A percentile compares a stretch with the other conserved stretches of the same genome.
These are phyloP conservation scores for Diaporthe sp. DNA, from an alignment of 2,329 filamentous ascomycete species.

Conservation along the genomic window DNA sequence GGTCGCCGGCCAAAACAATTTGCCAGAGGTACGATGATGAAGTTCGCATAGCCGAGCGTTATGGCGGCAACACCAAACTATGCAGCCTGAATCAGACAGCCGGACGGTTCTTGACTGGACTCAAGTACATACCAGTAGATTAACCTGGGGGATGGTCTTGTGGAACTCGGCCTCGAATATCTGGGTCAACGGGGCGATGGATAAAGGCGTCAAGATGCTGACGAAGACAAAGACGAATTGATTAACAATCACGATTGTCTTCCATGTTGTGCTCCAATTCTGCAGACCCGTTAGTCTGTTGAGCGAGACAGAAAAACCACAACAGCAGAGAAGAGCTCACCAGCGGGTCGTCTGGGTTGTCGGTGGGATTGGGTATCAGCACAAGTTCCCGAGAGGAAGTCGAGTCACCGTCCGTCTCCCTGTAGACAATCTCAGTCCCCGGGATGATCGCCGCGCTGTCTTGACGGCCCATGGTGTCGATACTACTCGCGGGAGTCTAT, in stretches of 20 bases:
- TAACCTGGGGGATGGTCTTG: constrained; percentile 51
- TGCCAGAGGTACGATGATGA: constrained; percentile 51
- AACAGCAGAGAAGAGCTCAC: neutral
- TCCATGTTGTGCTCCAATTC: constrained; percentile 52
- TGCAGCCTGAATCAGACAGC: neutral
- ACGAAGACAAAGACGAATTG: constrained; percentile 53
- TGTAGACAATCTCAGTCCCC: constrained; percentile 28
- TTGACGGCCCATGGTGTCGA: neutral
- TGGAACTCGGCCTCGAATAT: constrained; percentile 53
- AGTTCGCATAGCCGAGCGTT: constrained; percentile 53
- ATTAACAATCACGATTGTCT: constrained; percentile 50
- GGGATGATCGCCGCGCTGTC: constrained; percentile 1
- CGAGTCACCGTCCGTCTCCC: constrained; percentile 11
- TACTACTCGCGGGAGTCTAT: neutral
- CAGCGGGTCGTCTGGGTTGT: constrained; percentile 25
- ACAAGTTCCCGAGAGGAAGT: constrained; percentile 4
- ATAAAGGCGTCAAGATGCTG: constrained; percentile 53
- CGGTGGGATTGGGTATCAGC: constrained; percentile 27
- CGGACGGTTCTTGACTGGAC: neutral
- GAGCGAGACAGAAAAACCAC: too few relatives aligned
- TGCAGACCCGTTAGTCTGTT: neutral
- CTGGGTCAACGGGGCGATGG: constrained; percentile 53
- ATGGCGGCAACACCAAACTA: constrained; percentile 50
- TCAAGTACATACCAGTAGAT: constrained; percentile 46
- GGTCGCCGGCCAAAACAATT: constrained; percentile 52